These are phyloP conservation scores for Spirogloea muscicola DNA, from an alignment of 139 green algal genomes.

Conservation along the genomic window DNA sequence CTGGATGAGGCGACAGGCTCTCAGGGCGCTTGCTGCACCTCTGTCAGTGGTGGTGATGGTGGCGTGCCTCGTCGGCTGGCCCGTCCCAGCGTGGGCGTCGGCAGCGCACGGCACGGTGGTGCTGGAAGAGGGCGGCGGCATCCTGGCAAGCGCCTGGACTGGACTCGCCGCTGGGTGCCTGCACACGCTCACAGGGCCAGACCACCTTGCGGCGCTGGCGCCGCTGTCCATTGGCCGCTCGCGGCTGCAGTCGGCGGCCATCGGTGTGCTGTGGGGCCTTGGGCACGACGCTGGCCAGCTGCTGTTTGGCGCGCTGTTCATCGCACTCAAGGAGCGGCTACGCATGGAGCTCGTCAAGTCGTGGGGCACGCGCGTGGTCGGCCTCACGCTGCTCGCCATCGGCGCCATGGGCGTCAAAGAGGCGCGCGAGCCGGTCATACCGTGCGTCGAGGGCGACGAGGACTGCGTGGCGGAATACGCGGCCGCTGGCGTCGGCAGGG, in stretches of 20 bases:
- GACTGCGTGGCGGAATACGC: too few species aligned
- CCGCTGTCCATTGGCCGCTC: constrained; percentile 87
- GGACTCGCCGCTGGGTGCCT: constrained; percentile 88
- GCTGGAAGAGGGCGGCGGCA: too few species aligned
- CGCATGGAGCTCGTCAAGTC: constrained; percentile 27
- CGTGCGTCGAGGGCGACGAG: too few species aligned
- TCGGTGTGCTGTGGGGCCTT: constrained; percentile 94
- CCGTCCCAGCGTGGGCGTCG: too few species aligned
- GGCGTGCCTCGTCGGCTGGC: too few species aligned
- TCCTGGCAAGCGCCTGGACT: constrained; percentile 38
- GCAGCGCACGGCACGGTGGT: too few species aligned
- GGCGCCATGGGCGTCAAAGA: constrained; percentile 86
- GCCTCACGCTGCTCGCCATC: constrained; percentile 88
- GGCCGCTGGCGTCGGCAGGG: background rate
- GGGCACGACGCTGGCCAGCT: constrained; percentile 95
- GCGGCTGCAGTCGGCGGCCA: constrained; percentile 61
- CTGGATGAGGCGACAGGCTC: too few species aligned
- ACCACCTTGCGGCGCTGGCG: constrained; percentile 93
- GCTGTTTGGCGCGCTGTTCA: constrained; percentile 87
- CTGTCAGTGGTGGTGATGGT: too few species aligned
- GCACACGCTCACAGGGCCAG: constrained; percentile 91
- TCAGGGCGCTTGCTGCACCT: too few species aligned
- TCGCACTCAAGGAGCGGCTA: constrained; percentile 70
- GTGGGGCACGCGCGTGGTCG: constrained; percentile 58
- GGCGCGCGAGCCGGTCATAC: constrained; percentile 44